phyloP scores from a whole-genome alignment of 805 yeast species.

The Candida hungchunana region DNA sequence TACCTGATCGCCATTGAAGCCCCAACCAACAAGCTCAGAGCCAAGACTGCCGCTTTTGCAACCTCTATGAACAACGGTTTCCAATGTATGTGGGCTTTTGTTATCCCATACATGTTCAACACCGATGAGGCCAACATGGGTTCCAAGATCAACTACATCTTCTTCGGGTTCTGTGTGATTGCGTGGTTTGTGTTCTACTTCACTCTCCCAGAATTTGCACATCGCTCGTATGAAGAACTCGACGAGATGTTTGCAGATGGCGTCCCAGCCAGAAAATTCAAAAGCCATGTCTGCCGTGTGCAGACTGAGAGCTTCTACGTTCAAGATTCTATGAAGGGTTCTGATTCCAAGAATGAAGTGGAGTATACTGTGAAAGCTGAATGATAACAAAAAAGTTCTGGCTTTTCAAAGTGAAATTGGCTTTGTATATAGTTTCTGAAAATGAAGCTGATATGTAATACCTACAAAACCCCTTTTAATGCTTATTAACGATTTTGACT shows the following conservation, averaged over 20 bases:
- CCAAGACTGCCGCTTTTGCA: slow-evolving; percentile 36
- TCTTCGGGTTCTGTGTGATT: slow-evolving; percentile 32
- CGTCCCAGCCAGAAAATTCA: slow-evolving; percentile 30
- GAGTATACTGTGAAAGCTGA: no score
- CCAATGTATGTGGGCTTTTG: slow-evolving; percentile 32
- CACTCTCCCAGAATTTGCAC: slow-evolving; percentile 50
- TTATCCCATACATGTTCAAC: slow-evolving; percentile 43
- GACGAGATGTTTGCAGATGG: slow-evolving; percentile 42
- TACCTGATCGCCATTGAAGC: slow-evolving; percentile 34
- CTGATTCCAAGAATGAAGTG: no score
- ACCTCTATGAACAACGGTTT: slow-evolving; percentile 28
- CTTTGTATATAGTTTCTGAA: no score
- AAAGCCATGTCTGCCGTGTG: no score
- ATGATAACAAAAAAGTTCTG: no score
- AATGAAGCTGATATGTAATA: no score
- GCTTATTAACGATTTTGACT: no score
- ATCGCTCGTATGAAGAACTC: slow-evolving; percentile 52
- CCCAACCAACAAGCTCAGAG: slow-evolving; percentile 35
- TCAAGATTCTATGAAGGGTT: no score
- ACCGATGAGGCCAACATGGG: slow-evolving; percentile 38
- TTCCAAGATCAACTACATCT: slow-evolving; percentile 41
- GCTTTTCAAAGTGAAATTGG: no score
- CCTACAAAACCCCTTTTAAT: no score
- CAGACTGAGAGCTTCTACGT: no score
- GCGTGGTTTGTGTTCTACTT: slow-evolving; percentile 39